A percentile compares a stretch with the other conserved stretches of the same genome.
Evolutionary conservation across 148 eudicot species (phyloP).

Genomic region (Rhododendron ferrugineum): DNA sequence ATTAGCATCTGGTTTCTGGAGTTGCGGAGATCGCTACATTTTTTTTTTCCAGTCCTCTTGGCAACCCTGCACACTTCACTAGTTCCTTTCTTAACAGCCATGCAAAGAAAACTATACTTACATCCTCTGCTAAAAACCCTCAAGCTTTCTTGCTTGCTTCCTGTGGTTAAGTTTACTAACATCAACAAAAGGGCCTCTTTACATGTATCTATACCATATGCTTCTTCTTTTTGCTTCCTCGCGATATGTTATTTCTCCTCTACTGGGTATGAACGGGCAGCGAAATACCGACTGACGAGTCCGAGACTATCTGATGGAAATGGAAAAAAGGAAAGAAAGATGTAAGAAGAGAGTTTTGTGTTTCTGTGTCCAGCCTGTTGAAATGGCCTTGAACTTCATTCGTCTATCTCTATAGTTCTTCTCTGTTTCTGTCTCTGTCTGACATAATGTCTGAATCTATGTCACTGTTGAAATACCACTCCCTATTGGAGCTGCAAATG

Average conservation of each 20-base stretch:
- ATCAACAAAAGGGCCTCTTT: neutral
- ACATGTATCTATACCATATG: neutral
- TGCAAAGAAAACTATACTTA: conserved; percentile 15
- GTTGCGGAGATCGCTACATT: conserved; percentile 16
- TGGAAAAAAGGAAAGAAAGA: neutral
- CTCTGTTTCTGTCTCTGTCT: conserved; percentile 9
- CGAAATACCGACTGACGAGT: neutral
- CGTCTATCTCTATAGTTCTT: conserved; percentile 3
- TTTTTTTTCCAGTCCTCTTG: neutral
- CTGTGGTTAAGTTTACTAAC: conserved; percentile 7
- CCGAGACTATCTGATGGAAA: neutral
- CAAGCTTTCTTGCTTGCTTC: conserved; percentile 16
- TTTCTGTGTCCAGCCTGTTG: neutral
- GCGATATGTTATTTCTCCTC: neutral
- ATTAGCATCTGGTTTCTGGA: neutral
- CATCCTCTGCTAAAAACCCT: conserved; percentile 15
- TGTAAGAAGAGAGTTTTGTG: neutral
- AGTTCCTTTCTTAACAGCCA: conserved; percentile 2
- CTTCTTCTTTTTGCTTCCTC: conserved; percentile 12
- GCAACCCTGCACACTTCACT: conserved; percentile 11
- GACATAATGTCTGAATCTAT: conserved; percentile 21
- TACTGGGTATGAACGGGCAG: conserved; percentile 3
- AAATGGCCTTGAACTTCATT: conserved; percentile 1
- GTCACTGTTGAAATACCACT: conserved; percentile 24
- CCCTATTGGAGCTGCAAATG: conserved; percentile 30